These are phyloP conservation scores for Sedum album DNA, from an alignment of 164 flowering plant species.

Conservation along the genomic window DNA sequence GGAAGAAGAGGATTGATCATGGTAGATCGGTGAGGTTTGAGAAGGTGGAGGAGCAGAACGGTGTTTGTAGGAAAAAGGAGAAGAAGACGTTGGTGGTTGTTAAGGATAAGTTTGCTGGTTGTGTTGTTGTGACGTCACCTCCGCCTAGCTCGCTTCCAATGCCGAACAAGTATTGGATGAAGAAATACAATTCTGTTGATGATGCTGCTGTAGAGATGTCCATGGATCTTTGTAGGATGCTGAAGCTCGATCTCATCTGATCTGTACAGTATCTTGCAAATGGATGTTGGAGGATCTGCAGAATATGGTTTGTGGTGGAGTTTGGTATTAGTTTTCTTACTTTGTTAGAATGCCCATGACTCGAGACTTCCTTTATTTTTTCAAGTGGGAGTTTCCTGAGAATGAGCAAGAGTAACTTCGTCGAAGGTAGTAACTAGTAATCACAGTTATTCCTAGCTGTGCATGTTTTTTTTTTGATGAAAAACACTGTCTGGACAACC, in stretches of 20 bases:
- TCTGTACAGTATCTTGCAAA: background rate
- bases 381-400: conserved; percentile 16
- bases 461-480: too few relatives aligned
- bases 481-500: too few relatives aligned
- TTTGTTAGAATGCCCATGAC: conserved; percentile 4
- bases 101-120: conserved; percentile 27
- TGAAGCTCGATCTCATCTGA: conserved; percentile 17
- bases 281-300: background rate
- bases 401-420: conserved; percentile 6
- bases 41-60: conserved; percentile 14
- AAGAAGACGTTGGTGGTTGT: too few relatives aligned
- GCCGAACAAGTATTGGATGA: conserved; percentile 20
- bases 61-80: conserved; percentile 13
- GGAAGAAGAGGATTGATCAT: conserved; percentile 16
- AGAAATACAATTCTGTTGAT: background rate
- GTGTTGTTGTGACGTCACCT: conserved; percentile 24
- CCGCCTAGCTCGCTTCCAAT: conserved; percentile 37
- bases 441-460: background rate
- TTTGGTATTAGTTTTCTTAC: background rate
- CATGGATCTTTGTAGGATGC: conserved; percentile 19
- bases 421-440: background rate
- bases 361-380: conserved; percentile 19
- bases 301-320: too few relatives aligned
- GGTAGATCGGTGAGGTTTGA: conserved; percentile 13
- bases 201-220: conserved; percentile 12